Base-by-base conservation (phyloP, 352 stramenopile genomes). In the Globisporangium orthogonon region DNA sequence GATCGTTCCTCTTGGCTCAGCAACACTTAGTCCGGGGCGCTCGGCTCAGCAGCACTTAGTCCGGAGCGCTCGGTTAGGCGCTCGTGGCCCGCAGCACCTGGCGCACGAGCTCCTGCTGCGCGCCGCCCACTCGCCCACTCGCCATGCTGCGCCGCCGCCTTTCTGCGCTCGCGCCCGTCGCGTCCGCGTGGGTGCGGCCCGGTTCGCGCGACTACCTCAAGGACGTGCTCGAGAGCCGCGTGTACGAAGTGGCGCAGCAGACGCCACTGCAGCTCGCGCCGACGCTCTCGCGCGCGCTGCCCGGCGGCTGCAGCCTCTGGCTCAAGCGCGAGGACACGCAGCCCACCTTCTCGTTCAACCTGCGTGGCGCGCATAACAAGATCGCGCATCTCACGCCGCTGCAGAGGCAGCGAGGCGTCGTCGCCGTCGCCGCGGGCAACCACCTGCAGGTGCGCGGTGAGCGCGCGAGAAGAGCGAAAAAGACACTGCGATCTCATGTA, bases 341-440 rank as follows among this genome's bases (percentile, higher is more conserved):
- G 74, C 94, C 95, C 13, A 97, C 98, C 18, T 98, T 98, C 67
- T 98, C 93, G 41, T 99, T 99, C 80, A 99, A 98, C 76, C 76
- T 99, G 55, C 89, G 96, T 44, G 97, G 97, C 40, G 96, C 97
- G 13, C 98, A 99, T 86, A 99, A 99, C 77, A 98, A 98, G 74
- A 98, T 99, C 73, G 94, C 89, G n/a, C 86, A 91, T 54, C 69
- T 98, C 46, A 87, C 86, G n/a, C 49, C 62, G 15, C 67, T 83
- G 48, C 77, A 97, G 57, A 74, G 88, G 14, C 62, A 84, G 37
- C 74, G 71, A 31, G 96, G 96, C 41, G 85, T 94, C 51, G 83
- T 94, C 37, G 82, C 83, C 17, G 88, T 83, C 50, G 74, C 76
- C 3, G 86, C 85, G 2, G 97, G 97, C 37, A 99, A 99, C 74